phyloP scores from a whole-genome alignment of 1,139 yeast genomes.

The Zygoascus meyerae region DNA sequence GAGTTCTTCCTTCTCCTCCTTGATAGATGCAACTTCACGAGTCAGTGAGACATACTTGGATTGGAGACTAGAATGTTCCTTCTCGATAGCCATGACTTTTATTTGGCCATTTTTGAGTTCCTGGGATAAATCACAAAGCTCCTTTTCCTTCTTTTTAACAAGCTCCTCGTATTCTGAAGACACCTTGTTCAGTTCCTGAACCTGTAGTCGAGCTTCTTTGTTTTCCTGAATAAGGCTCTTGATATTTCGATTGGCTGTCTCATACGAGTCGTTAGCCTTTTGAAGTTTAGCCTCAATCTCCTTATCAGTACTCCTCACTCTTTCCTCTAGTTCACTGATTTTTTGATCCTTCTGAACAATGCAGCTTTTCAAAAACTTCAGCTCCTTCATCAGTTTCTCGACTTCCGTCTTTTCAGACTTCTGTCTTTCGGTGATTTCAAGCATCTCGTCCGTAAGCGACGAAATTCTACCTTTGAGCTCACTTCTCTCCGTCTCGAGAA shows the following conservation, averaged over 20 bases:
- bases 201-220: conserved; percentile 37
- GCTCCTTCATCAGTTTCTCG: conserved; percentile 19
- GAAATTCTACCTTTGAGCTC: conserved; percentile 24
- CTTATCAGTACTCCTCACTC: conserved; percentile 32
- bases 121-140: conserved; percentile 28
- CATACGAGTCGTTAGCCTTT: conserved; percentile 30
- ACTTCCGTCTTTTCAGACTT: conserved; percentile 17
- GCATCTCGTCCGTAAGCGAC: conserved; percentile 26
- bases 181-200: conserved; percentile 36
- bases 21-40: conserved; percentile 18
- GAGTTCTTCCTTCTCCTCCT: conserved; percentile 26
- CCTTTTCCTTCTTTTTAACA: conserved; percentile 29
- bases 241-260: conserved; percentile 38
- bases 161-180: conserved; percentile 36
- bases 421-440: conserved; percentile 16
- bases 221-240: conserved; percentile 48
- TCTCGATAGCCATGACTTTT: conserved; percentile 17
- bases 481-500: conserved; percentile 32
- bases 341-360: conserved; percentile 33
- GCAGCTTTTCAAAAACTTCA: conserved; percentile 24
- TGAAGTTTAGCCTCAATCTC: conserved; percentile 37
- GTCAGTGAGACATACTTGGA: conserved; percentile 18
- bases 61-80: conserved; percentile 20
- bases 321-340: conserved; percentile 33
- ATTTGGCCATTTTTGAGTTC: conserved; percentile 27